These are phyloP conservation scores for Clathrospora elynae DNA, from an alignment of 2,329 filamentous ascomycete genomes.

Conservation along the genomic window DNA sequence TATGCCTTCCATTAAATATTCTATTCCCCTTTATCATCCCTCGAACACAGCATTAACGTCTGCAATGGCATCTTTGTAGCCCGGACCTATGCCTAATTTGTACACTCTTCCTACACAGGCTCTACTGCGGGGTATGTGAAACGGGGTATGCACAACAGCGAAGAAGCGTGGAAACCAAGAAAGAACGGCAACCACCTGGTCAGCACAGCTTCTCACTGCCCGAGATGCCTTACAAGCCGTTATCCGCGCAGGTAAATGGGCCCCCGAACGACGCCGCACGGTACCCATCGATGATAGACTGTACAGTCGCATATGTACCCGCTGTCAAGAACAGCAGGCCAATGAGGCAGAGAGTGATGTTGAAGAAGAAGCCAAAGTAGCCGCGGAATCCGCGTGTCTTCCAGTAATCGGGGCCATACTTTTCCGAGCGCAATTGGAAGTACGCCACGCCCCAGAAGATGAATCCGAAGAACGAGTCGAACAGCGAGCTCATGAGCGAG, in stretches of 20 bases:
- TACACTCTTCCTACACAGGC: too few relatives aligned
- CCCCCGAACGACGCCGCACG: slow-evolving; percentile 66
- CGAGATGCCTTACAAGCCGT: slow-evolving; percentile 60
- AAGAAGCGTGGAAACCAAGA: background rate
- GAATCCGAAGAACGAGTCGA: slow-evolving; percentile 93
- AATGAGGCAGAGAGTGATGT: slow-evolving; percentile 72
- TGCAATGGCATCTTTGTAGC: too few relatives aligned
- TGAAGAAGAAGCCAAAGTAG: slow-evolving; percentile 65
- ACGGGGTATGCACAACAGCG: background rate
- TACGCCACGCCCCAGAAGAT: slow-evolving; percentile 92
- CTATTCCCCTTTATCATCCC: too few relatives aligned
- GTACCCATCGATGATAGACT: slow-evolving; percentile 77
- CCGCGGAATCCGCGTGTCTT: slow-evolving; percentile 60
- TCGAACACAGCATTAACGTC: too few relatives aligned
- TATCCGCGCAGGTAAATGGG: slow-evolving; percentile 74
- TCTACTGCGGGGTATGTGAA: slow-evolving; percentile 8
- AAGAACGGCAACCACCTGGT: background rate
- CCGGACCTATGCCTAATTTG: too few relatives aligned
- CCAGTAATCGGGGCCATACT: slow-evolving; percentile 61
- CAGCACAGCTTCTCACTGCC: too few relatives aligned
- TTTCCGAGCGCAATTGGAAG: slow-evolving; percentile 73
- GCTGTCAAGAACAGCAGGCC: slow-evolving; percentile 81
- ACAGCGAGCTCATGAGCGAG: slow-evolving; percentile 83
- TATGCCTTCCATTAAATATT: too few relatives aligned
- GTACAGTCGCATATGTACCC: slow-evolving; percentile 75